Evolutionary conservation across 1,284 basidiomycete species (phyloP), one percentile per base, ranked within the genome.

Genomic region (Termitomyces sp.): DNA sequence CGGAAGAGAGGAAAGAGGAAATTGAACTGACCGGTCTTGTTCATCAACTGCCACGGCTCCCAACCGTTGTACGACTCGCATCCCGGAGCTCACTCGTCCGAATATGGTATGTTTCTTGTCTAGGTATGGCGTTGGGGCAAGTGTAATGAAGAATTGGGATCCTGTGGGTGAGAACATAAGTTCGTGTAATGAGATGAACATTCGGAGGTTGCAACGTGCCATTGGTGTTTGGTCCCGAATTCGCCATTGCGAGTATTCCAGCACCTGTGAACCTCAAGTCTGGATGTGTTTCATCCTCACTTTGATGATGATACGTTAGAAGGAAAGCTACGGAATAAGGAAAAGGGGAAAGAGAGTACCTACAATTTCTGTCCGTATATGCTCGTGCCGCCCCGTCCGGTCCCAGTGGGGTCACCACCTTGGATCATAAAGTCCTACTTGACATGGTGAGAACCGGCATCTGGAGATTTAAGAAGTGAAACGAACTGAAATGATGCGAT

Each of bases 51-150:
- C 86, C 4, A 94, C 90, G 2, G 89, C 82, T 19, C 90, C 91
- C 34, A 94, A 68, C 36, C 92, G 76, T 65, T 94, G 89, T 17
- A 94, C 78, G 7, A 94, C 92, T 46, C 89, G 78, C 86, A 95
- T 94, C 1, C 93, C 93, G 19, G 83, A 78, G 65, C 81, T 86
- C 12, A 95, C 90, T 10, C 93, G 84, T 4, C 93, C 93, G 66
- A 95, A 95, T 62, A 95, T 95, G 4, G 93, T 94, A 69, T 98
- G 93, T 68, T 98, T 98, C 64, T 87, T 91, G 65, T 96, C 91
- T 40, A 97, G 77, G 71, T 82, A 97, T 0, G 94, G 94, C 47
- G 94, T 96, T 7, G 94, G 94, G 1, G 83, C 86, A 30, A 96
- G 81, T 0, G 91, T 90, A 61, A 97, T 79, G 72, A 97, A 97